Conservation (phyloP, 805 yeast species). For the Millerozyma miso region DNA sequence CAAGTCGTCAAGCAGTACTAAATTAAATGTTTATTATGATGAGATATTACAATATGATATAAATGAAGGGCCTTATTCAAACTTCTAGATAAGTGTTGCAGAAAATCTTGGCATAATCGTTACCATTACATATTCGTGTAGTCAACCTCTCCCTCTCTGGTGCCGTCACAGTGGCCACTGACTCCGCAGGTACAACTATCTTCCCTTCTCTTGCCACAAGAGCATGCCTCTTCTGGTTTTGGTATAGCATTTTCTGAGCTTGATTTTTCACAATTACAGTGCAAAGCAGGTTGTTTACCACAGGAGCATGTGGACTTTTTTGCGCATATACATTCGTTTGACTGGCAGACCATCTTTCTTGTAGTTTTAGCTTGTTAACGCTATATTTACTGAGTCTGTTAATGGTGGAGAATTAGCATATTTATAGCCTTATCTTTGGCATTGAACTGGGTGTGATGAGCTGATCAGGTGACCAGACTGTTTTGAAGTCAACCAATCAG, state of each 20-base stretch:
- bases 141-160: constrained; percentile 57
- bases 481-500: background rate
- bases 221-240: constrained; percentile 42
- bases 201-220: constrained; percentile 56
- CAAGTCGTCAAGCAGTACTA: no score
- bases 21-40: no score
- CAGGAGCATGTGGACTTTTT: constrained; percentile 61
- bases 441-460: no score
- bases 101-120: no score
- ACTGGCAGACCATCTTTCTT: constrained; percentile 27
- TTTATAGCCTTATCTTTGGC: background rate
- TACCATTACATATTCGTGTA: constrained; percentile 45
- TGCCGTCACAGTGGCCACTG: constrained; percentile 28
- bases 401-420: background rate
- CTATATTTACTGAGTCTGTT: no score
- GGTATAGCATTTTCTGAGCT: constrained; percentile 47
- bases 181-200: constrained; percentile 55
- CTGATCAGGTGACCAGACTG: background rate
- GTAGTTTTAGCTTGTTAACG: background rate
- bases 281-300: constrained; percentile 55
- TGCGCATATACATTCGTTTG: constrained; percentile 54
- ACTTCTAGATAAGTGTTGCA: no score
- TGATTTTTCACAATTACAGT: constrained; percentile 53
- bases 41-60: no score
- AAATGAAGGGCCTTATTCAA: no score